Base-by-base conservation (phyloP, 208 protist species). In the Blastocrithidia nonstop region DNA sequence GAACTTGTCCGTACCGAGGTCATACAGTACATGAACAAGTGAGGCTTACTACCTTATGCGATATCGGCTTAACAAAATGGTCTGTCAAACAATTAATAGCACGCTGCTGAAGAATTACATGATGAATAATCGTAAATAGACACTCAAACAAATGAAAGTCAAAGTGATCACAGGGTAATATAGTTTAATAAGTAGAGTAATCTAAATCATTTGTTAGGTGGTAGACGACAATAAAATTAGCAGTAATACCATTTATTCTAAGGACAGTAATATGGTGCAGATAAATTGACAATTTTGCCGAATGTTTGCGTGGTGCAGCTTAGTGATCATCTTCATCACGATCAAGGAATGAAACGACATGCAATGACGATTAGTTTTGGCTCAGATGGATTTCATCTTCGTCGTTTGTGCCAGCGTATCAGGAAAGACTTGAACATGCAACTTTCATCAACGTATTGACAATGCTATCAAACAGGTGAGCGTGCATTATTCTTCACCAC, bases 351-450 rank as follows among this genome's bases (percentile, higher is more conserved):
- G 21, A 86, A 86, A 63, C 76, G 81, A 22, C 81, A 91, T 35
- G 76, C 81, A 29, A 66, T 91, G 53, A 87, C 81, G 37, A 85
- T 91, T 48, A 91, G 74, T 24, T 91, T 73, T 59, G 81, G 81
- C 23, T 64, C 73, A 13, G 74, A 91, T 52, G 81, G 81, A 16
- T 91, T 86, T 45, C 61, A 78, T 28, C 54, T 91, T 21, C 81
- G 81, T 19, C 24, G 23, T 29, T 69, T 91, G 33, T 75, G 74
- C 13, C 69, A 66, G 36, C 46, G 60, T 54, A 85, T 91, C 25
- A 76, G 81, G 13, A 42, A 61, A 19, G 81, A 91, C 42, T 45
- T 91, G 25, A 69, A 84, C 38, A 24, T 21, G 43, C 74, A 83
- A 56, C 65, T 91, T 4, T 84, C 76, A 40, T 87, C 76, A 4